phyloP scores from a whole-genome alignment of 2,329 filamentous ascomycete species.

The Pseudogymnoascus sp. region DNA sequence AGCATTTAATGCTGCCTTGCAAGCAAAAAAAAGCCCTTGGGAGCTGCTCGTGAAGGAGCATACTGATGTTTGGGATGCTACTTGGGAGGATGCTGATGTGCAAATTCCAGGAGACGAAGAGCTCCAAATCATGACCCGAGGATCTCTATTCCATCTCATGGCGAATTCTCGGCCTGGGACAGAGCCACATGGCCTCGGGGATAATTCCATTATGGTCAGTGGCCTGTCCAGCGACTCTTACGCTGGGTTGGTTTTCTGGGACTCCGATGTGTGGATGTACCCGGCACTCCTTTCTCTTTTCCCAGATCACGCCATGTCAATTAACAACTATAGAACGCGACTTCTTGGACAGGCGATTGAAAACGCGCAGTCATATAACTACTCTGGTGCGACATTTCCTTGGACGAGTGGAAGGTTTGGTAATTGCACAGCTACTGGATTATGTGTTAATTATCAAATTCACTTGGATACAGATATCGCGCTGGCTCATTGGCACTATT shows the following conservation, averaged over 20 bases:
- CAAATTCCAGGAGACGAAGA: conserved; percentile 27
- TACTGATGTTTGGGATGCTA: conserved; percentile 12
- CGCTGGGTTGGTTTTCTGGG: conserved; percentile 39
- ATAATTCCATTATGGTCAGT: conserved; percentile 53
- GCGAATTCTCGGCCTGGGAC: conserved; percentile 33
- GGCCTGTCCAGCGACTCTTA: conserved; percentile 57
- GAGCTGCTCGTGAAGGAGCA: conserved; percentile 10
- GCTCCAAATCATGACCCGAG: conserved; percentile 39
- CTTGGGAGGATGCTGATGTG: conserved; percentile 24
- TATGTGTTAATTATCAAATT: conserved; percentile 15
- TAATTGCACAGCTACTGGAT: conserved; percentile 17
- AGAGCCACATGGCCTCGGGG: conserved; percentile 44
- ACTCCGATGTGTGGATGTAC: conserved; percentile 20
- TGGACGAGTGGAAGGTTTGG: conserved; percentile 17
- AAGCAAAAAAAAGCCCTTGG: conserved; percentile 12
- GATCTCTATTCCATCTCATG: conserved; percentile 40
- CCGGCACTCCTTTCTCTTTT: conserved; percentile 52
- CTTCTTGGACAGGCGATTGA: conserved; percentile 31
- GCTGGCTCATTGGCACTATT: conserved; percentile 8
- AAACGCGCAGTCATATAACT: conserved; percentile 15
- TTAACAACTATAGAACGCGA: conserved; percentile 52
- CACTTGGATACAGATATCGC: conserved; percentile 18
- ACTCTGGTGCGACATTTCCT: conserved; percentile 12
- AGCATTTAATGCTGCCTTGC: conserved; percentile 35
- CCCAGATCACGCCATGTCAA: conserved; percentile 50